These are phyloP conservation scores for Aspergillus sergii DNA, from an alignment of 2,329 filamentous ascomycete species.

Conservation along the genomic window DNA sequence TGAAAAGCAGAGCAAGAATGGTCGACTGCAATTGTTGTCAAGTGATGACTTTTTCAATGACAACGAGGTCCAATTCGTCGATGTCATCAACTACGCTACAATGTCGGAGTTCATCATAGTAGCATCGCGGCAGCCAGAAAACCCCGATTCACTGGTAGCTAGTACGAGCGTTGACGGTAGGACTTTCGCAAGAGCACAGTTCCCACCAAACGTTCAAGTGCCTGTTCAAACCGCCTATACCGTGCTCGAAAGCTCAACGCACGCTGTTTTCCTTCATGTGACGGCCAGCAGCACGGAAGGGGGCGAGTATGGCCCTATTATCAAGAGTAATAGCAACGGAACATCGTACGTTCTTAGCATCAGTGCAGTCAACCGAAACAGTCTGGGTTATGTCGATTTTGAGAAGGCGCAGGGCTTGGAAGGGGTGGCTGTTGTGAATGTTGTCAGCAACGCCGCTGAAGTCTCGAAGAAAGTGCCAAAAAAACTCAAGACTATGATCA, in stretches of 20 bases:
- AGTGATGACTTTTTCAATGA: conserved; percentile 78
- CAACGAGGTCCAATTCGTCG: conserved; percentile 62
- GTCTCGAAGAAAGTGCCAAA: conserved; percentile 65
- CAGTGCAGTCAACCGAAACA: conserved; percentile 77
- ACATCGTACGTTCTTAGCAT: conserved; percentile 90
- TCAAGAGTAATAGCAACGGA: conserved; percentile 98
- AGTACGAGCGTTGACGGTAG: conserved; percentile 83
- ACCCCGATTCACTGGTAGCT: conserved; percentile 70
- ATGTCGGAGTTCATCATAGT: conserved; percentile 98
- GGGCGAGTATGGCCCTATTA: conserved; percentile 77
- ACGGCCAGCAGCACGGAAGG: conserved; percentile 69
- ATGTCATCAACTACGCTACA: conserved; percentile 83
- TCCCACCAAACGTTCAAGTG: conserved; percentile 82
- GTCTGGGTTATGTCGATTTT: conserved; percentile 82
- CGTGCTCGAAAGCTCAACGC: conserved; percentile 90
- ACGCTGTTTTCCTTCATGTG: conserved; percentile 92
- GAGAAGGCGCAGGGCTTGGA: conserved; percentile 93
- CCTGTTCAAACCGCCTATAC: conserved; percentile 83
- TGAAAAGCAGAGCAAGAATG: conserved; percentile 63
- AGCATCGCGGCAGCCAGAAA: conserved; percentile 65
- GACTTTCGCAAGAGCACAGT: conserved; percentile 78
- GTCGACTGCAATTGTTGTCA: conserved; percentile 70
- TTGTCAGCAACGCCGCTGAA: conserved; percentile 73
- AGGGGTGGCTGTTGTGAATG: conserved; percentile 84
- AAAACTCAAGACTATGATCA: conserved; percentile 85